Evolutionary conservation across 768 basidiomycete genomes (phyloP).

Genomic region (Lactarius tabidus): DNA sequence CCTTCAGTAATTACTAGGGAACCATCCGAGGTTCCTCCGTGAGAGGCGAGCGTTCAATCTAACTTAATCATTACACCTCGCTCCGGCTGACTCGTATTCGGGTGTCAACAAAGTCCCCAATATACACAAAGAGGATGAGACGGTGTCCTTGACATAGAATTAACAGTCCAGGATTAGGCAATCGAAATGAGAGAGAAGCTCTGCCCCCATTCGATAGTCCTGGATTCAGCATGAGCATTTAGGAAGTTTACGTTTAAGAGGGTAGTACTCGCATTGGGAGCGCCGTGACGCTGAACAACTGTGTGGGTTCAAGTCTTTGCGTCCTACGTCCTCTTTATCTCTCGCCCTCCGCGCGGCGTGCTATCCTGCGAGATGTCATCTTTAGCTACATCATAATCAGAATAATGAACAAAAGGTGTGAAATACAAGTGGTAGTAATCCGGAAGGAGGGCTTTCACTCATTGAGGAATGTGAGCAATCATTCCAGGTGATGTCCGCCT

Average conservation of each 20-base stretch:
- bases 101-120: too few relatives aligned
- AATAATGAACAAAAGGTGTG: too few relatives aligned
- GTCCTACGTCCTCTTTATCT: slow-evolving; percentile 36
- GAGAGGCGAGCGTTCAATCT: too few relatives aligned
- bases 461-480: slow-evolving; percentile 65
- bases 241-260: slow-evolving; percentile 84
- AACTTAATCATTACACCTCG: too few relatives aligned
- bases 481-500: slow-evolving; percentile 75
- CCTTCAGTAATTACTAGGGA: too few relatives aligned
- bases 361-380: slow-evolving; percentile 26
- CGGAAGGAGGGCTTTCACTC: slow-evolving; percentile 31
- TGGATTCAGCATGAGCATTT: slow-evolving; percentile 72
- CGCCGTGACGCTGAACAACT: too few relatives aligned
- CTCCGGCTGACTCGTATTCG: too few relatives aligned
- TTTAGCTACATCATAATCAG: too few relatives aligned
- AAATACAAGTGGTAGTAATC: too few relatives aligned
- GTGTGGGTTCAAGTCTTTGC: too few relatives aligned
- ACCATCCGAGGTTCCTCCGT: too few relatives aligned
- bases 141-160: slow-evolving; percentile 81
- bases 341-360: slow-evolving; percentile 32
- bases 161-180: slow-evolving; percentile 32
- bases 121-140: slow-evolving; percentile 84
- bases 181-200: not conserved
- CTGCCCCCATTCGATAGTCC: slow-evolving; percentile 79
- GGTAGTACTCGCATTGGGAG: slow-evolving; percentile 69